Conservation (phyloP, 2,329 filamentous ascomycete species). For the Colletotrichum gigasporum region DNA sequence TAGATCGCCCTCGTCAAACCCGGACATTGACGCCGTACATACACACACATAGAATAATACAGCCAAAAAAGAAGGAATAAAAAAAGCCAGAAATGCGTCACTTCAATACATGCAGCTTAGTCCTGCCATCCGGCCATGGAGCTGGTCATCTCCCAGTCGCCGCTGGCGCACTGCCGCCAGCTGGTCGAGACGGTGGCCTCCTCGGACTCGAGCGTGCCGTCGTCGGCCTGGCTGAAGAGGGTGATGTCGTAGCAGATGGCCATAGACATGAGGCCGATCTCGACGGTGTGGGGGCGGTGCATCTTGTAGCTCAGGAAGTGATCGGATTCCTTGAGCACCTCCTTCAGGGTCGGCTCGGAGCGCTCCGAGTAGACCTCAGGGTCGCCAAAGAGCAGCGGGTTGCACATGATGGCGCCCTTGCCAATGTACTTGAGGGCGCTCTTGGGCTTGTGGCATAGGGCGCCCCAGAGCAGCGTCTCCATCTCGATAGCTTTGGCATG, state of each 20-base stretch:
- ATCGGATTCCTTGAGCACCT: constrained; percentile 40
- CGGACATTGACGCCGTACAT: constrained; percentile 3
- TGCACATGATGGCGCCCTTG: constrained; percentile 48
- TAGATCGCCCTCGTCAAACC: neutral
- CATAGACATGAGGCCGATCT: constrained; percentile 50
- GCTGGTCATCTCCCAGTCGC: constrained; percentile 41
- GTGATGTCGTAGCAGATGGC: constrained; percentile 44
- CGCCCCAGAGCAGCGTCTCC: constrained; percentile 49
- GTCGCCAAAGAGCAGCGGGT: constrained; percentile 42
- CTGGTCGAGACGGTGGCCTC: constrained; percentile 40
- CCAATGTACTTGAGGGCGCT: constrained; percentile 47
- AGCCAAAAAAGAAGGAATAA: neutral
- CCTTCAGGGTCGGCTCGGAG: constrained; percentile 39
- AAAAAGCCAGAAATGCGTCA: neutral
- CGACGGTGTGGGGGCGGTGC: constrained; percentile 44
- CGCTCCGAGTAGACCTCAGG: constrained; percentile 37
- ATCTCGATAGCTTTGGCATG: constrained; percentile 46
- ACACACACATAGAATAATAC: neutral
- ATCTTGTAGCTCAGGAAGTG: constrained; percentile 43
- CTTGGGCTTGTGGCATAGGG: constrained; percentile 47
- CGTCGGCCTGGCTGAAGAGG: constrained; percentile 37
- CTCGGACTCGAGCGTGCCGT: constrained; percentile 38
- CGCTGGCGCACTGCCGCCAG: constrained; percentile 48
- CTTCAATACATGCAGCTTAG: neutral
- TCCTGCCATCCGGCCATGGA: constrained; percentile 32